Conservation (phyloP, 768 basidiomycete species). For the Tremella fuciformis region DNA sequence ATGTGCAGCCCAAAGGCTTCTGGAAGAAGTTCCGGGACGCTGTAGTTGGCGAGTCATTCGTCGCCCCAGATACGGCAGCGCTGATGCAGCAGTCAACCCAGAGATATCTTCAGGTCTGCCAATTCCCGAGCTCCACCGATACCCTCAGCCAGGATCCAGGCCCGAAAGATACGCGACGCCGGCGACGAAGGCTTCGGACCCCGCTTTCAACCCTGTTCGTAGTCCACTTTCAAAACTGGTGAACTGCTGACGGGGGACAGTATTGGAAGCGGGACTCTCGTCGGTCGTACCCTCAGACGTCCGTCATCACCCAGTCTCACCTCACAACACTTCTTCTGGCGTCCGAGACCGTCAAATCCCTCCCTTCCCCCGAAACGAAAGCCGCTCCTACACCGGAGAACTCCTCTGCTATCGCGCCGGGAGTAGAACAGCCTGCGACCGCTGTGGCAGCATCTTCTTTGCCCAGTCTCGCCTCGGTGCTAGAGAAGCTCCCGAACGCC, state of each 20-base stretch:
- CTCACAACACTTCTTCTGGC: constrained; percentile 76
- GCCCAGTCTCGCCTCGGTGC: constrained; percentile 55
- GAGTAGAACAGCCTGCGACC: constrained; percentile 14
- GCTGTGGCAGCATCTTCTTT: constrained; percentile 41
- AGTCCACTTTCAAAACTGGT: not conserved
- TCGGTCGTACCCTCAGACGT: constrained; percentile 85
- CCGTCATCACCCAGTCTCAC: constrained; percentile 79
- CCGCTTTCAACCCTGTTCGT: constrained; percentile 41
- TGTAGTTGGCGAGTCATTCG: constrained; percentile 55
- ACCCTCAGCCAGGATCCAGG: constrained; percentile 82
- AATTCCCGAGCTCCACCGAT: constrained; percentile 66
- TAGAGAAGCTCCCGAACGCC: constrained; percentile 53
- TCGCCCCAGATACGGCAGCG: constrained; percentile 9
- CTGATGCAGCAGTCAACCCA: constrained; percentile 63
- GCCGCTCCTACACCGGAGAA: constrained; percentile 53
- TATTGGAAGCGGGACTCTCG: constrained; percentile 84
- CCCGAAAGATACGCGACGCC: constrained; percentile 83
- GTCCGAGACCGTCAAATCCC: constrained; percentile 58
- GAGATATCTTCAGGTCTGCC: constrained; percentile 89
- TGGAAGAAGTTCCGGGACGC: constrained; percentile 95
- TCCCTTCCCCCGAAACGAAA: constrained; percentile 53
- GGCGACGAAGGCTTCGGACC: constrained; percentile 72
- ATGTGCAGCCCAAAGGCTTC: constrained; percentile 66
- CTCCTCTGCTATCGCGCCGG: constrained; percentile 29
- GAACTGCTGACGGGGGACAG: constrained; percentile 19